These are phyloP conservation scores for Emmonsiellopsis sp. DNA, from an alignment of 2,329 filamentous ascomycete species.

Conservation along the genomic window DNA sequence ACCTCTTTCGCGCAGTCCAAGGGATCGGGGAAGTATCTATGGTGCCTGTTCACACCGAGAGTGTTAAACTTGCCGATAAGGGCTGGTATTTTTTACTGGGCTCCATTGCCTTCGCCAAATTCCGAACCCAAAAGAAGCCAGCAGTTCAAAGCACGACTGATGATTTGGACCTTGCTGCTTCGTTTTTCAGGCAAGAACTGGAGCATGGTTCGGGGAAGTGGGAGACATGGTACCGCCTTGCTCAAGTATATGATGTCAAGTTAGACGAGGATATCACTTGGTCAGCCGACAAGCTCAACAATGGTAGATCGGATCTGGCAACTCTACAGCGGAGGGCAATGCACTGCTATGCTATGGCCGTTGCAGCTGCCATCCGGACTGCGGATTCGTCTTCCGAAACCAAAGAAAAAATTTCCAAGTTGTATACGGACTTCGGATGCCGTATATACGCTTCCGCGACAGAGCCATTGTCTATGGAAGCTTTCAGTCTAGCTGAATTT, in stretches of 20 bases:
- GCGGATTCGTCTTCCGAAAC: constrained; percentile 48
- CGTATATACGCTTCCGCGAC: constrained; percentile 61
- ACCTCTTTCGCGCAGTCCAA: constrained; percentile 69
- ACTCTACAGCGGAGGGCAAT: constrained; percentile 71
- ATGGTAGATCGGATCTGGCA: constrained; percentile 63
- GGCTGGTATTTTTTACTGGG: constrained; percentile 92
- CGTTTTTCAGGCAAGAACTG: constrained; percentile 70
- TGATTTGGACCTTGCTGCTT: constrained; percentile 72
- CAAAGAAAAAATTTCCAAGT: constrained; percentile 50
- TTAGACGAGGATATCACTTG: constrained; percentile 80
- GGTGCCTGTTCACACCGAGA: constrained; percentile 60
- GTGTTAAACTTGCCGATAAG: constrained; percentile 60
- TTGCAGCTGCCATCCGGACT: constrained; percentile 51
- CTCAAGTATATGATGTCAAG: constrained; percentile 79
- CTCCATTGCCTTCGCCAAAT: constrained; percentile 80
- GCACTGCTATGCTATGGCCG: constrained; percentile 68
- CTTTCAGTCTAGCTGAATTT: constrained; percentile 54
- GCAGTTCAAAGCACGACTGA: constrained; percentile 61
- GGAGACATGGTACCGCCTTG: constrained; percentile 86
- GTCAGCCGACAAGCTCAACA: constrained; percentile 88
- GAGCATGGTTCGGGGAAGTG: constrained; percentile 74
- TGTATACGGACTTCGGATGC: constrained; percentile 61
- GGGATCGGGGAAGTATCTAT: constrained; percentile 69
- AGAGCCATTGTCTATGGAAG: constrained; percentile 59
- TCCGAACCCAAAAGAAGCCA: constrained; percentile 67